Evolutionary conservation across 495 filamentous ascomycete genomes (phyloP).

Genomic region (Xylaria longipes): DNA sequence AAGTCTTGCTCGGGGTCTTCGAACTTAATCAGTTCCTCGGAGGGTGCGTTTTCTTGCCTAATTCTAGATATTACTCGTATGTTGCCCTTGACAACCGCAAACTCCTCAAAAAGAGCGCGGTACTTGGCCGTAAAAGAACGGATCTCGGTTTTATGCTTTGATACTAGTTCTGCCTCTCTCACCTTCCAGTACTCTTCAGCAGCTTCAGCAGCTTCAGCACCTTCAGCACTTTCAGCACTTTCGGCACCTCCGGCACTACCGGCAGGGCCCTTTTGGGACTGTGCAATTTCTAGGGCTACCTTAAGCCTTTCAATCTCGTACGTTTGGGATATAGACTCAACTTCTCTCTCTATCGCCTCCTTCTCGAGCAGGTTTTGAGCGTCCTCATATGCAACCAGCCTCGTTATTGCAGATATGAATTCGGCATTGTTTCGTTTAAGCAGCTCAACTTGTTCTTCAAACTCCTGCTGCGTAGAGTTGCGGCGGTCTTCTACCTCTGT

Average conservation of each 20-base stretch:
- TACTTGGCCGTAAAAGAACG: background rate
- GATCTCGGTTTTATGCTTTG: background rate
- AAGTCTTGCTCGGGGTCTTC: conserved; percentile 10
- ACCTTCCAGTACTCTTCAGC: background rate
- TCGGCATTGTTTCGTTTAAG: background rate
- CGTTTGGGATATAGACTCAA: background rate
- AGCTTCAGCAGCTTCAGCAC: background rate
- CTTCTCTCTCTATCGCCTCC: background rate
- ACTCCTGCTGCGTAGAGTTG: background rate
- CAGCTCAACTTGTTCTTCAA: background rate
- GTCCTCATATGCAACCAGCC: background rate
- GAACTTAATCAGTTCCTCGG: conserved; percentile 30
- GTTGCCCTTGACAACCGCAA: conserved; percentile 93
- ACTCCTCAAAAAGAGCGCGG: conserved; percentile 77
- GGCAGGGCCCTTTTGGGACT: background rate
- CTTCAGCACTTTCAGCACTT: background rate
- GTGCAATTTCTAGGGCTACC: background rate
- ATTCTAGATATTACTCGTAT: conserved; percentile 97
- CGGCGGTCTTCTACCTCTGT: background rate
- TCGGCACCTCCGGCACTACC: background rate
- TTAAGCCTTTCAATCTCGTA: background rate
- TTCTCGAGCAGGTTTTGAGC: background rate
- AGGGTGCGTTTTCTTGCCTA: conserved; percentile 55
- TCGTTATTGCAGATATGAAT: background rate
- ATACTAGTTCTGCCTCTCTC: background rate